These are phyloP conservation scores for Taxawa tesnikishii DNA, from an alignment of 2,329 filamentous ascomycete genomes.

Conservation along the genomic window DNA sequence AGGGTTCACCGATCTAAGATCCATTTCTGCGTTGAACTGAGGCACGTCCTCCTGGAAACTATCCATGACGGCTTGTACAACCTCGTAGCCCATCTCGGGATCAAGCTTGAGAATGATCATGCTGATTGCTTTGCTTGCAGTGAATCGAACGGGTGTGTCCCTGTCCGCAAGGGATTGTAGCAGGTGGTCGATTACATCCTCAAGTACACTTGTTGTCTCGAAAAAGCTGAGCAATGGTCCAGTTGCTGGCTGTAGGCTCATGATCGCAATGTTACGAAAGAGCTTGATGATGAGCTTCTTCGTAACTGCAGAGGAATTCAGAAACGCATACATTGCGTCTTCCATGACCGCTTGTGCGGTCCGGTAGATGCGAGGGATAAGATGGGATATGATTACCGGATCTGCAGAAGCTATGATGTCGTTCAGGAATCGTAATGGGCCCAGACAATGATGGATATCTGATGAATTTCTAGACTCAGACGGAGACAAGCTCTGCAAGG, in stretches of 20 bases:
- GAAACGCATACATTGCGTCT: conserved; percentile 37
- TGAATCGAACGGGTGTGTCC: conserved; percentile 80
- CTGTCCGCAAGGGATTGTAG: conserved; percentile 70
- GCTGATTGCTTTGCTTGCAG: conserved; percentile 86
- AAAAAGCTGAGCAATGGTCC: conserved; percentile 15
- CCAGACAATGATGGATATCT: conserved; percentile 65
- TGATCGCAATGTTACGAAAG: conserved; percentile 59
- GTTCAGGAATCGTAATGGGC: conserved; percentile 66
- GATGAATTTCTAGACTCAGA: conserved; percentile 23
- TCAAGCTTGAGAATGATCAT: conserved; percentile 73
- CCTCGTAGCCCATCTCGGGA: conserved; percentile 67
- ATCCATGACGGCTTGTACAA: conserved; percentile 76
- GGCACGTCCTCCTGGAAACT: conserved; percentile 45
- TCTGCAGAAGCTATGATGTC: conserved; percentile 61
- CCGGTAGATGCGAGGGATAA: conserved; percentile 54
- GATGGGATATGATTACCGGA: conserved; percentile 58
- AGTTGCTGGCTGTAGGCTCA: conserved; percentile 40
- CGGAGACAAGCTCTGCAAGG: conserved; percentile 47
- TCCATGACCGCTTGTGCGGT: conserved; percentile 48
- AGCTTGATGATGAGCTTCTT: conserved; percentile 78
- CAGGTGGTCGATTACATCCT: conserved; percentile 71
- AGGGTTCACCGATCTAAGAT: conserved; percentile 61
- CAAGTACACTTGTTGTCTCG: conserved; percentile 38
- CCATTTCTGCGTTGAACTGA: conserved; percentile 33
- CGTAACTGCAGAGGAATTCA: conserved; percentile 64